phyloP scores from a whole-genome alignment of 225 moss, liverwort and hornwort species.

The Bryoerythrophyllum caledonicum region DNA sequence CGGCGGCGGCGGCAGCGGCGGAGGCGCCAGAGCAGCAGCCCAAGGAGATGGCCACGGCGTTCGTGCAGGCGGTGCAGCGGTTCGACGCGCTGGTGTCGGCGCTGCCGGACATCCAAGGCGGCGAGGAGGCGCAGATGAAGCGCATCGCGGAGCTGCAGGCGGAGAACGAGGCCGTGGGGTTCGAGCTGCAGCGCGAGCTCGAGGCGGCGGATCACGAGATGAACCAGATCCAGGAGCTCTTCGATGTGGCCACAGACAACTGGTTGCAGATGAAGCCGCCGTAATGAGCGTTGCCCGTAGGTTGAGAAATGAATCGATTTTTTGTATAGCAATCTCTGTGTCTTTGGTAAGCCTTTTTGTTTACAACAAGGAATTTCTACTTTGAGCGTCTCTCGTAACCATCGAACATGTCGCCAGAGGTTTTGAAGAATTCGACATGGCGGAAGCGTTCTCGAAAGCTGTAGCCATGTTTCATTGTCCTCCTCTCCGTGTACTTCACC shows the following conservation, averaged over 20 bases:
- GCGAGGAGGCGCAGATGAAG: constrained; percentile 83
- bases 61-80: constrained; percentile 83
- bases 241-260: constrained; percentile 85
- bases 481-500: too few species aligned
- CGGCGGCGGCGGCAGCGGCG: constrained; percentile 52
- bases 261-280: constrained; percentile 89
- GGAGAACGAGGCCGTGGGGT: constrained; percentile 82
- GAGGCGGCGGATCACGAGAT: constrained; percentile 79
- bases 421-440: neutral
- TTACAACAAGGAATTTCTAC: neutral
- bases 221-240: constrained; percentile 74
- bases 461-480: too few species aligned
- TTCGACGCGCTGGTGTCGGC: constrained; percentile 89
- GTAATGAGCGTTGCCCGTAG: constrained; percentile 3
- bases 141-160: constrained; percentile 84
- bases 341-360: neutral
- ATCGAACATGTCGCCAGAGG: neutral
- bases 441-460: too few species aligned
- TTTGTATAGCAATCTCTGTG: neutral
- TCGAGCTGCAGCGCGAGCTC: constrained; percentile 80
- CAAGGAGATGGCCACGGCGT: constrained; percentile 69
- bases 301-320: neutral
- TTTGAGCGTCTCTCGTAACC: too few species aligned
- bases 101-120: constrained; percentile 75
- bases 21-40: constrained; percentile 72